A percentile compares a stretch with the other conserved stretches of the same genome.
phyloP scores from a whole-genome alignment of 2,329 filamentous ascomycete species.

The Hawksworthiomyces lignivorus region DNA sequence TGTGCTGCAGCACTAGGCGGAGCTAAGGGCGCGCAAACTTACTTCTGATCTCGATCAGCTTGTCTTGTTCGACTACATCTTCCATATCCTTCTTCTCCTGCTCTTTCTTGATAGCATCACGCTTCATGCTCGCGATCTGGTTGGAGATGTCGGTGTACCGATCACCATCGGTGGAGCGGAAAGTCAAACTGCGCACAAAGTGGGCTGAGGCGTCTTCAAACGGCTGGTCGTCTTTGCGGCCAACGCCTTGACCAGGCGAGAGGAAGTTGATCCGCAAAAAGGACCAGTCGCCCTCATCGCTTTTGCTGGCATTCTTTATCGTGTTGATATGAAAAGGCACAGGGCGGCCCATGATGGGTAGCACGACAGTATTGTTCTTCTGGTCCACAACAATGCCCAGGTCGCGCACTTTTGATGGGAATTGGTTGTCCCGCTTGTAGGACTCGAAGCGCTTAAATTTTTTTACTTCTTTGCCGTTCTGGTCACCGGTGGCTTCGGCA shows the following conservation, averaged over 20 bases:
- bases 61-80: slow-evolving; percentile 97
- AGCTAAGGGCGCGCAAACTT: too few species aligned
- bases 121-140: slow-evolving; percentile 94
- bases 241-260: slow-evolving; percentile 93
- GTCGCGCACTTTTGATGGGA: slow-evolving; percentile 75
- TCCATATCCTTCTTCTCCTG: slow-evolving; percentile 99
- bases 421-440: slow-evolving; percentile 95
- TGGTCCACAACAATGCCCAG: slow-evolving; percentile 83
- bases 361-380: slow-evolving; percentile 82
- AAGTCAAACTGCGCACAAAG: slow-evolving; percentile 91
- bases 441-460: slow-evolving; percentile 99
- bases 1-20: too few species aligned
- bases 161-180: slow-evolving; percentile 82
- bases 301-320: slow-evolving; percentile 98
- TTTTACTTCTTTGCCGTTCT: slow-evolving; percentile 90
- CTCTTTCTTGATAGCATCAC: slow-evolving; percentile 82
- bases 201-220: slow-evolving; percentile 95
- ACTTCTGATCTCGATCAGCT: slow-evolving; percentile 90
- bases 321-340: slow-evolving; percentile 97
- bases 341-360: slow-evolving; percentile 94
- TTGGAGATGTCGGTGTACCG: slow-evolving; percentile 86
- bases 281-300: slow-evolving; percentile 87
- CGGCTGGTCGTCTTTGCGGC: slow-evolving; percentile 92
- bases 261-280: slow-evolving; percentile 96
- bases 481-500: slow-evolving; percentile 71